Evolutionary conservation across 176 grass and related monocot species (phyloP).

Genomic region (Saccharum officinarum): DNA sequence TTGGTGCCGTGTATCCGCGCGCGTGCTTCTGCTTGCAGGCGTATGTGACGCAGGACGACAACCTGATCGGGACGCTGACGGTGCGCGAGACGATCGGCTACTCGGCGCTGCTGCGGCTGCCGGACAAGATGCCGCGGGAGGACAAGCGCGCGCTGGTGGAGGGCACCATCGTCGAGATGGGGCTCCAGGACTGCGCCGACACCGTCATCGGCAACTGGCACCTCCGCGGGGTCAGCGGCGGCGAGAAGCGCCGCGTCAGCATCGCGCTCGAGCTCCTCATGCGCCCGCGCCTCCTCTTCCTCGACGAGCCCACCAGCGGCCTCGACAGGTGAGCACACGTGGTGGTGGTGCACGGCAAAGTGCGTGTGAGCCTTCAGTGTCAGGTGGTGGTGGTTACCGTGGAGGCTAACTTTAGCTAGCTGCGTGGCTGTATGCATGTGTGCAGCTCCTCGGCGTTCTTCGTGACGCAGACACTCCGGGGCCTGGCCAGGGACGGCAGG

Average conservation of each 20-base stretch:
- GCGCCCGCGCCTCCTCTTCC: conserved; percentile 95
- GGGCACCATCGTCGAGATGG: conserved; percentile 94
- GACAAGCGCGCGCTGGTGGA: conserved; percentile 94
- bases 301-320: conserved; percentile 98
- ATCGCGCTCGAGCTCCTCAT: conserved; percentile 98
- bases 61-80: conserved; percentile 95
- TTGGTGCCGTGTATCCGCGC: too few relatives aligned
- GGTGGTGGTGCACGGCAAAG: too few relatives aligned
- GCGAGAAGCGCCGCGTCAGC: conserved; percentile 98
- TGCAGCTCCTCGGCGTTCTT: conserved; percentile 97
- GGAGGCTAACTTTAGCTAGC: background rate
- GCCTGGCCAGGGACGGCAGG: conserved; percentile 89
- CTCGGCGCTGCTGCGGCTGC: conserved; percentile 90
- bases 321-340: conserved; percentile 73
- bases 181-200: conserved; percentile 95
- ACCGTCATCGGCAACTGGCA: conserved; percentile 98
- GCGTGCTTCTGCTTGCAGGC: conserved; percentile 40
- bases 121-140: conserved; percentile 84
- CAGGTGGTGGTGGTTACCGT: background rate
- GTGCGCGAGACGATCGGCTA: conserved; percentile 97
- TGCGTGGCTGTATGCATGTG: background rate
- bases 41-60: conserved; percentile 98
- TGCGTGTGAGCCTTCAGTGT: background rate
- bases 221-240: conserved; percentile 90
- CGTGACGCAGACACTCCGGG: conserved; percentile 89